Conservation (phyloP, 2,329 filamentous ascomycete genomes). For the Apiospora saccharicola region DNA sequence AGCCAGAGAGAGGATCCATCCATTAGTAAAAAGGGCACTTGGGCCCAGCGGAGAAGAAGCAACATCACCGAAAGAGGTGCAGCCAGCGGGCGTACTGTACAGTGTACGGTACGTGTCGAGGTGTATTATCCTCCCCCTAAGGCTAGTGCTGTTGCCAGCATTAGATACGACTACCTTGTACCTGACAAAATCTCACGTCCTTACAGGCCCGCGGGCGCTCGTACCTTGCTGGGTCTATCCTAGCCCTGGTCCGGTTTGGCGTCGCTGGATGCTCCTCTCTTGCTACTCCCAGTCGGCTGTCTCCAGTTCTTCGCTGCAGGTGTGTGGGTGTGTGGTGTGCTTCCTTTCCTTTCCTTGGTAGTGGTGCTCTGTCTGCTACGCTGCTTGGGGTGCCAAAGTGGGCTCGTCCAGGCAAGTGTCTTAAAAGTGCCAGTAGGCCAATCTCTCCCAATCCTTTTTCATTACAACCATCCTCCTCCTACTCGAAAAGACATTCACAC, state of each 20-base stretch:
- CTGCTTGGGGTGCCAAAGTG: constrained; percentile 18
- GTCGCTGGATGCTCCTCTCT: constrained; percentile 15
- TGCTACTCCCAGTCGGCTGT: constrained; percentile 16
- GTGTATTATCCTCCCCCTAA: neutral
- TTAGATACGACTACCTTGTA: constrained; percentile 20
- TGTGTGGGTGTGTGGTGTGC: constrained; percentile 22
- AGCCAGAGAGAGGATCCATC: constrained; percentile 11
- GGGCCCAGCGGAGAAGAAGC: constrained; percentile 14
- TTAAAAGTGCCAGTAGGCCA: constrained; percentile 53
- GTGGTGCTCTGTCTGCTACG: constrained; percentile 22
- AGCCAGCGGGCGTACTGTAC: neutral
- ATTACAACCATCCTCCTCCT: constrained; percentile 61
- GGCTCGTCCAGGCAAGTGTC: constrained; percentile 41
- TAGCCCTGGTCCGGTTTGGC: constrained; percentile 20
- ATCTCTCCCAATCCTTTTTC: constrained; percentile 65
- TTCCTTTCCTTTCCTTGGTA: constrained; percentile 23
- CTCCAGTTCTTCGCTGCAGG: constrained; percentile 28
- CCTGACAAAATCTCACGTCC: constrained; percentile 20
- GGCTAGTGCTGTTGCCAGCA: constrained; percentile 18
- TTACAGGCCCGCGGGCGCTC: constrained; percentile 22
- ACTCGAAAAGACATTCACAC: constrained; percentile 53
- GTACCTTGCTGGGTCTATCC: constrained; percentile 26
- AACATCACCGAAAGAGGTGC: neutral
- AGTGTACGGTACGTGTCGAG: constrained; percentile 16
- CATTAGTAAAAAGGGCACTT: constrained; percentile 18